These are phyloP conservation scores for Fraxinus angustifolia DNA, from an alignment of 305 asterid genomes.

Conservation along the genomic window DNA sequence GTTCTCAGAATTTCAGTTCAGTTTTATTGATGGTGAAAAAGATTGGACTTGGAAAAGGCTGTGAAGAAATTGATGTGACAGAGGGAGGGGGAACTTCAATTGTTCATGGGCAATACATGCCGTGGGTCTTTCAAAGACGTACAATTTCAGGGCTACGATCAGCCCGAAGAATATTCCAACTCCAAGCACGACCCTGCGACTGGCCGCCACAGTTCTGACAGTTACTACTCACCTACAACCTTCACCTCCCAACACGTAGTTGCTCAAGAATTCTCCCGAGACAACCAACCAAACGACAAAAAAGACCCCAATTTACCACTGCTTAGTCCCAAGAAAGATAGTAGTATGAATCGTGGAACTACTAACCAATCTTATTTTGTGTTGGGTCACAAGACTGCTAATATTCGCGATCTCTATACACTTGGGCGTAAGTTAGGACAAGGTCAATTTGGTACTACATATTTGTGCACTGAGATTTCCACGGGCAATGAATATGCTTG, in stretches of 20 bases:
- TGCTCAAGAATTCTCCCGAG: constrained; percentile 44
- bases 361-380: constrained; percentile 58
- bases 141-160: constrained; percentile 48
- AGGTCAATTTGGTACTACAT: constrained; percentile 91
- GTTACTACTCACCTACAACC: constrained; percentile 31
- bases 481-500: constrained; percentile 70
- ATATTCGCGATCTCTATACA: constrained; percentile 62
- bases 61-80: constrained; percentile 17
- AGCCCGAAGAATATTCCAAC: constrained; percentile 49
- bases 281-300: constrained; percentile 25
- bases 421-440: constrained; percentile 84
- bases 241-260: constrained; percentile 35
- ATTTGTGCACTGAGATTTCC: constrained; percentile 58
- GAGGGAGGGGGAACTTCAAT: constrained; percentile 34
- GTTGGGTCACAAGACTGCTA: constrained; percentile 73
- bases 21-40: constrained; percentile 17
- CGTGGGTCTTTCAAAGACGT: constrained; percentile 73
- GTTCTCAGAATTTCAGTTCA: not conserved
- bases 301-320: constrained; percentile 19
- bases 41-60: constrained; percentile 23
- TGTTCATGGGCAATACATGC: constrained; percentile 95
- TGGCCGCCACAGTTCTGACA: constrained; percentile 32
- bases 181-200: constrained; percentile 42
- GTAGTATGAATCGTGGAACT: constrained; percentile 52
- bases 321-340: constrained; percentile 44